Percentiles rank a stretch among this genome's conserved stretches.
These are phyloP conservation scores for Pseudogymnoascus sp. DNA, from an alignment of 2,329 filamentous ascomycete species.

Conservation along the genomic window DNA sequence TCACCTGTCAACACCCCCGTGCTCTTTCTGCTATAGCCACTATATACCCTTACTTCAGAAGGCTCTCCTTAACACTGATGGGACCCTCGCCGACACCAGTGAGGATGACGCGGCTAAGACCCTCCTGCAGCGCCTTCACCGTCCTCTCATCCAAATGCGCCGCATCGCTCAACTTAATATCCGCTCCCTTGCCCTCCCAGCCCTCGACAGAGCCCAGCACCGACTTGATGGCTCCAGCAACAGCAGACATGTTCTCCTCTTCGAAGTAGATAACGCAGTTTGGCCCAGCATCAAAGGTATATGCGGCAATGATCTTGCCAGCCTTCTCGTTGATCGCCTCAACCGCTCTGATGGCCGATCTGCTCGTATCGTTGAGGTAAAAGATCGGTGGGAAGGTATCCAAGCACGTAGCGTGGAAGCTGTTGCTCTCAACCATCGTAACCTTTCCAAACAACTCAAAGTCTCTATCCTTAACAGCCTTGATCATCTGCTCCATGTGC, in stretches of 20 bases:
- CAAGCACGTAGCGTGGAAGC: conserved; percentile 89
- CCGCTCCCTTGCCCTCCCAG: conserved; percentile 55
- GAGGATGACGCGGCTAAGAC: conserved; percentile 81
- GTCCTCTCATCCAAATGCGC: conserved; percentile 58
- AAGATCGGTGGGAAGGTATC: conserved; percentile 97
- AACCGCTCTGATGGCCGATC: conserved; percentile 78
- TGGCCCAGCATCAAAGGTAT: conserved; percentile 95
- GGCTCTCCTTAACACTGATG: conserved; percentile 65
- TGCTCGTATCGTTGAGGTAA: conserved; percentile 92
- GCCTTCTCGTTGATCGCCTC: conserved; percentile 79
- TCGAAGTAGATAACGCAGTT: conserved; percentile 97
- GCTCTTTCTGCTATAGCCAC: neutral
- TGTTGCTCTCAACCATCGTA: conserved; percentile 95
- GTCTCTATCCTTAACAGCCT: conserved; percentile 67
- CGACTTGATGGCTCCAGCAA: conserved; percentile 71
- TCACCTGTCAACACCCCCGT: conserved; percentile 4
- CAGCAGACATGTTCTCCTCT: conserved; percentile 62
- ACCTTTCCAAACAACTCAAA: conserved; percentile 82
- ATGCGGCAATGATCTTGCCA: conserved; percentile 75
- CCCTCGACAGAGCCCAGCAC: conserved; percentile 57
- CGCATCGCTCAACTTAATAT: conserved; percentile 41
- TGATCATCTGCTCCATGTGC: conserved; percentile 78
- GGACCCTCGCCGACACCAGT: conserved; percentile 90
- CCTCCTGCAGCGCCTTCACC: conserved; percentile 60
- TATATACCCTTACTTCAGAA: conserved; percentile 57